Conservation (phyloP, 2,329 filamentous ascomycete genomes). For the Trichoderma simmonsii region DNA sequence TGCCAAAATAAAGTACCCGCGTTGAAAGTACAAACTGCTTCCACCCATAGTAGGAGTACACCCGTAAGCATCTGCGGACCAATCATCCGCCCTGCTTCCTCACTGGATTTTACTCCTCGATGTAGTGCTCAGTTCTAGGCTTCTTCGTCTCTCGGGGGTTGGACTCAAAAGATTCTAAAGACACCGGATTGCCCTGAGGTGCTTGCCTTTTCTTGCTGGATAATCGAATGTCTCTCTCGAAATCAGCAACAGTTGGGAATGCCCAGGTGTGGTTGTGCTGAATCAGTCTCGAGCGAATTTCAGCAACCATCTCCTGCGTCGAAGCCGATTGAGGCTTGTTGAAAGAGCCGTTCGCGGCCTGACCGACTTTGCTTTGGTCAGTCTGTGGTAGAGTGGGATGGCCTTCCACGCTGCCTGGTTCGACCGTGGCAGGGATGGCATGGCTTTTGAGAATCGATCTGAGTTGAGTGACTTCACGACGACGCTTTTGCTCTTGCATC, state of each 20-base stretch:
- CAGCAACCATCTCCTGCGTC: constrained; percentile 26
- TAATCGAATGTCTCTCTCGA: constrained; percentile 22
- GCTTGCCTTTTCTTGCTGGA: background rate
- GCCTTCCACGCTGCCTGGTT: background rate
- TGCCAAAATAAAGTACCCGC: constrained; percentile 1
- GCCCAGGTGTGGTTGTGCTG: constrained; percentile 18
- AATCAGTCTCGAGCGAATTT: constrained; percentile 29
- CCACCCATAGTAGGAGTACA: background rate
- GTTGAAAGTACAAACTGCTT: background rate
- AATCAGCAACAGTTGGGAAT: constrained; percentile 29
- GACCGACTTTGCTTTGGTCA: constrained; percentile 27
- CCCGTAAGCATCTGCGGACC: too few relatives aligned
- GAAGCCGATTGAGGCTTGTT: background rate
- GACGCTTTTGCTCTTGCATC: constrained; percentile 36
- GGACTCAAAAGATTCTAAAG: background rate
- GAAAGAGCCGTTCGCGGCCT: constrained; percentile 21
- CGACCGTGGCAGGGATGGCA: background rate
- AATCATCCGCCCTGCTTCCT: background rate
- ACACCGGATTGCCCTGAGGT: background rate
- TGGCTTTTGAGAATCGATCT: constrained; percentile 36
- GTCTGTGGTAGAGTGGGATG: background rate
- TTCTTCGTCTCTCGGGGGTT: constrained; percentile 15
- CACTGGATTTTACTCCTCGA: background rate
- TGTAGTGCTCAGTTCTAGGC: background rate
- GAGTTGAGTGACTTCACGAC: constrained; percentile 30